Conservation (phyloP, 768 basidiomycete genomes). For the Mycena epipterygia region DNA sequence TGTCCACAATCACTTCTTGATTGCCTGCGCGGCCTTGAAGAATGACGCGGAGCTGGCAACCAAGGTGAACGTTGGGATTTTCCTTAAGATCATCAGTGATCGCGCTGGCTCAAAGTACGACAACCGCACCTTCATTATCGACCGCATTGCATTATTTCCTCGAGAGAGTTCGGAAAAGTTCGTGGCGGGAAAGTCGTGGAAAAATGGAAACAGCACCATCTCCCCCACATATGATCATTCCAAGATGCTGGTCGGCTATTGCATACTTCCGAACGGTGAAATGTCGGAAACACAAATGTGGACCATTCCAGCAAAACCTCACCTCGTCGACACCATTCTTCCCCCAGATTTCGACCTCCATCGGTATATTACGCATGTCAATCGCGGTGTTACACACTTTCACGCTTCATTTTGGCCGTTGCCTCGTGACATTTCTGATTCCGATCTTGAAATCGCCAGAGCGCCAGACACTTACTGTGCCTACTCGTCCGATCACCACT, state of each 20-base stretch:
- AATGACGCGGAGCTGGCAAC: neutral
- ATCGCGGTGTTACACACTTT: slow-evolving; percentile 24
- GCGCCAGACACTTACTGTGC: neutral
- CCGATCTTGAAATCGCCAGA: neutral
- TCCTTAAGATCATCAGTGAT: neutral
- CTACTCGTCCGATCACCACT: neutral
- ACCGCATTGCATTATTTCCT: neutral
- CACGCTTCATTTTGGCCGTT: slow-evolving; percentile 11
- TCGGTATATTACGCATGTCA: slow-evolving; percentile 26
- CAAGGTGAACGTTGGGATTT: neutral
- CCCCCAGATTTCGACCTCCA: slow-evolving; percentile 5
- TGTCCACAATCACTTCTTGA: neutral
- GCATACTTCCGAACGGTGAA: neutral
- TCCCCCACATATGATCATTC: neutral
- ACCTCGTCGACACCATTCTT: neutral
- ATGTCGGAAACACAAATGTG: slow-evolving; percentile 1
- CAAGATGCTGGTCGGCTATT: slow-evolving; percentile 8
- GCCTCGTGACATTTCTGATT: slow-evolving; percentile 7
- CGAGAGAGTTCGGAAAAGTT: neutral
- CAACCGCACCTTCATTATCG: slow-evolving; percentile 10
- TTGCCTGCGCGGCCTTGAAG: neutral
- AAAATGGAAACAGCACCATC: neutral
- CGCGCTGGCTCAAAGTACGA: slow-evolving; percentile 6
- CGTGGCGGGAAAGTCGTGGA: neutral
- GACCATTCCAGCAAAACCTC: neutral